phyloP scores from a whole-genome alignment of 2,329 filamentous ascomycete genomes.

The Pseudogymnoascus sp. region DNA sequence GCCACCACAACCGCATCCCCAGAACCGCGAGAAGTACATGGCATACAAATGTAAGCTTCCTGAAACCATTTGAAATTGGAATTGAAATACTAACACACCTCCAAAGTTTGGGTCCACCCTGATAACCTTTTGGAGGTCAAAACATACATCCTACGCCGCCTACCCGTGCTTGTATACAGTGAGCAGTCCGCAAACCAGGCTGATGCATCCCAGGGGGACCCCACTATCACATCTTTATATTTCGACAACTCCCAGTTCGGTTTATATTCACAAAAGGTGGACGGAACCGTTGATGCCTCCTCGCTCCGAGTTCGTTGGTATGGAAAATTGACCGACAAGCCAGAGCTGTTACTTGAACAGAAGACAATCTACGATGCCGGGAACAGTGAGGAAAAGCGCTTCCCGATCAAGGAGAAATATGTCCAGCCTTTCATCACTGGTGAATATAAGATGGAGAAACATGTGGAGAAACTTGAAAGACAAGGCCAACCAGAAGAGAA shows the following conservation, averaged over 20 bases:
- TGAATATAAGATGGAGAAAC: slow-evolving; percentile 88
- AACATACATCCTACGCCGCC: slow-evolving; percentile 82
- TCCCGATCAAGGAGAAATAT: slow-evolving; percentile 91
- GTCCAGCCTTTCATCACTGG: slow-evolving; percentile 78
- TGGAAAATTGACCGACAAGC: slow-evolving; percentile 68
- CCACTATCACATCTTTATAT: slow-evolving; percentile 90
- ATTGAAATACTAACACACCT: background rate
- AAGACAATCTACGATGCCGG: slow-evolving; percentile 75
- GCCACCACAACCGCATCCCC: slow-evolving; percentile 45
- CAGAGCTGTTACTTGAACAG: slow-evolving; percentile 80
- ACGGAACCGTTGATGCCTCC: slow-evolving; percentile 63
- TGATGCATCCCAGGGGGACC: slow-evolving; percentile 69
- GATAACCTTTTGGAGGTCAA: slow-evolving; percentile 97
- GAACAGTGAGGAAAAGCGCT: slow-evolving; percentile 68
- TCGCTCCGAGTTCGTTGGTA: slow-evolving; percentile 89
- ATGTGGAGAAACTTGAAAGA: slow-evolving; percentile 75
- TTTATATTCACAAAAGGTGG: slow-evolving; percentile 79
- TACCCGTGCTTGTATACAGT: slow-evolving; percentile 90
- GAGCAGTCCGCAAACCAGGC: slow-evolving; percentile 75
- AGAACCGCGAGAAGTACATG: slow-evolving; percentile 65
- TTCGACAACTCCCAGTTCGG: slow-evolving; percentile 85
- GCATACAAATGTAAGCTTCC: slow-evolving; percentile 69
- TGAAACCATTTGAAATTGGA: background rate
- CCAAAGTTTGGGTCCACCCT: slow-evolving; percentile 79
- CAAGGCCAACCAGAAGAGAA: slow-evolving; percentile 59